Conservation (phyloP, 768 basidiomycete genomes). For the Lentinula raphanica region DNA sequence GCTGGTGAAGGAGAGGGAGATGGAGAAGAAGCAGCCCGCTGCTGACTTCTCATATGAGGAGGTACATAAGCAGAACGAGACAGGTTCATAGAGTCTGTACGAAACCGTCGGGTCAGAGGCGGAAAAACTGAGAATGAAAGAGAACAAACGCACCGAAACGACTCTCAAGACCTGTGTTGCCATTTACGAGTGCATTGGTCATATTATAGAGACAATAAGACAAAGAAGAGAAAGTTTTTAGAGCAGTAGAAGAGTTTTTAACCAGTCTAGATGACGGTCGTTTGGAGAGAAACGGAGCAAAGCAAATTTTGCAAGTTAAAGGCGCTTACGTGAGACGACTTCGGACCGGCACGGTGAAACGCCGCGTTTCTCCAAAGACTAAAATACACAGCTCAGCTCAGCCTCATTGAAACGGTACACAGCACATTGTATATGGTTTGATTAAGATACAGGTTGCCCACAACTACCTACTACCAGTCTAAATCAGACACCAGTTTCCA, state of each 20-base stretch:
- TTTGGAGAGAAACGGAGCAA: neutral
- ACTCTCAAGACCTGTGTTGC: slow-evolving; percentile 63
- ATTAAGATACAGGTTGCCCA: no score
- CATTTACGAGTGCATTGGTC: slow-evolving; percentile 91
- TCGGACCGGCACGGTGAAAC: neutral
- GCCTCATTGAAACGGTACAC: no score
- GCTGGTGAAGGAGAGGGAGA: slow-evolving; percentile 23
- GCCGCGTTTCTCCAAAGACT: no score
- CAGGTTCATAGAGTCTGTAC: slow-evolving; percentile 73
- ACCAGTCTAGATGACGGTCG: slow-evolving; percentile 9
- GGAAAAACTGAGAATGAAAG: slow-evolving; percentile 1
- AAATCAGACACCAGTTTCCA: slow-evolving; percentile 15
- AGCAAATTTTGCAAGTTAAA: neutral
- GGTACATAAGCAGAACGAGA: slow-evolving; percentile 83
- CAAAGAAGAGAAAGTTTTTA: neutral
- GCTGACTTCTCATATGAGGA: slow-evolving; percentile 79
- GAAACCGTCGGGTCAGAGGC: neutral
- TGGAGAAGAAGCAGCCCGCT: slow-evolving; percentile 71
- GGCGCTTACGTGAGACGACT: neutral
- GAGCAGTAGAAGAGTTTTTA: neutral
- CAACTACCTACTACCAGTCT: no score
- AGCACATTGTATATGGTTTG: no score
- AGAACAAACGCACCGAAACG: slow-evolving; percentile 56
- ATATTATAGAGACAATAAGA: slow-evolving; percentile 42
- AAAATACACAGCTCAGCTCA: no score